Evolutionary conservation across 805 yeast species (phyloP).

Genomic region (Candida piceae): DNA sequence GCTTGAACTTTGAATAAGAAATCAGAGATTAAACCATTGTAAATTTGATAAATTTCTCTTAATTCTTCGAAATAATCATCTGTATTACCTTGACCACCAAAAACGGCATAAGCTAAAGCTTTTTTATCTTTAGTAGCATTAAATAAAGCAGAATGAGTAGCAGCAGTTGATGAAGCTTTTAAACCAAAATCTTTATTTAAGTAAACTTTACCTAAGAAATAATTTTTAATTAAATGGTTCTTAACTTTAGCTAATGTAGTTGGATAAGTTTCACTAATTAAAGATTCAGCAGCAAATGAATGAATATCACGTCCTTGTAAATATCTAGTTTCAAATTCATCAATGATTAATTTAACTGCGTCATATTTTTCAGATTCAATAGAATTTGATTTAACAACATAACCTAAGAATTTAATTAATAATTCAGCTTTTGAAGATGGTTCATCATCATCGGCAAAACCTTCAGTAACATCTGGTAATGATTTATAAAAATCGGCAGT

Average conservation of each 20-base stretch:
- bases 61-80: conserved; percentile 97
- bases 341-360: conserved; percentile 62
- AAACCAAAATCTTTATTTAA: conserved; percentile 25
- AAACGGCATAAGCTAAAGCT: conserved; percentile 74
- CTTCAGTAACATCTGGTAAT: conserved; percentile 78
- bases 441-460: conserved; percentile 79
- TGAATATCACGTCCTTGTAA: conserved; percentile 79
- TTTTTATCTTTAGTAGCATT: conserved; percentile 51
- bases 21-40: conserved; percentile 69
- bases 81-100: conserved; percentile 99
- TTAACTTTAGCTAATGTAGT: conserved; percentile 71
- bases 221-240: conserved; percentile 65
- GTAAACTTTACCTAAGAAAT: conserved; percentile 43
- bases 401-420: conserved; percentile 78
- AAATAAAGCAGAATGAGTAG: conserved; percentile 40
- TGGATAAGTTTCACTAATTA: conserved; percentile 52
- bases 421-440: conserved; percentile 85
- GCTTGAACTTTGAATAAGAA: conserved; percentile 66
- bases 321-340: conserved; percentile 82
- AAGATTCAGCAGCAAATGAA: conserved; percentile 70
- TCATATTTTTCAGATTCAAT: conserved; percentile 36
- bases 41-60: conserved; percentile 74
- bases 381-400: conserved; percentile 34
- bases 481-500: conserved; percentile 78
- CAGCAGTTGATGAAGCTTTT: conserved; percentile 2